Evolutionary conservation across 1,139 yeast genomes (phyloP).

Genomic region (Blastobotrys proliferans): DNA sequence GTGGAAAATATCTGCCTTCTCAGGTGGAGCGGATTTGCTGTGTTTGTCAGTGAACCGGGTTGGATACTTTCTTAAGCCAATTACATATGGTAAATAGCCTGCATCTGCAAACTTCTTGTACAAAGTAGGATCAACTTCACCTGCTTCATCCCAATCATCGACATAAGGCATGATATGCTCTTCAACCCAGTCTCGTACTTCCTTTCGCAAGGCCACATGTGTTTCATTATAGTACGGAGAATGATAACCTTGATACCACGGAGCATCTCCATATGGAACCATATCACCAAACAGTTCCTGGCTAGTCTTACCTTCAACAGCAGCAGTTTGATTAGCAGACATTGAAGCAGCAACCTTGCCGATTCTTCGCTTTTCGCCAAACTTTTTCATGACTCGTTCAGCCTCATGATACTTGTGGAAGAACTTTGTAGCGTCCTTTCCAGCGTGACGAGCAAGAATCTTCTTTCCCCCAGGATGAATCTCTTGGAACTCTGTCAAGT

Average conservation of each 20-base stretch:
- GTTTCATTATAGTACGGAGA: constrained; percentile 40
- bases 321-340: constrained; percentile 16
- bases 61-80: constrained; percentile 35
- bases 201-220: constrained; percentile 38
- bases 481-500: constrained; percentile 75
- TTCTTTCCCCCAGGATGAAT: constrained; percentile 92
- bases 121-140: constrained; percentile 30
- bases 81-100: constrained; percentile 34
- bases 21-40: constrained; percentile 35
- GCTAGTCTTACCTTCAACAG: constrained; percentile 11
- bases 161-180: constrained; percentile 37
- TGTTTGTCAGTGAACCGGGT: constrained; percentile 33
- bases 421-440: constrained; percentile 83
- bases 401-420: constrained; percentile 51
- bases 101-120: constrained; percentile 34
- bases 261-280: constrained; percentile 43
- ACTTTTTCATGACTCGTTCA: constrained; percentile 38
- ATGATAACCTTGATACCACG: constrained; percentile 42
- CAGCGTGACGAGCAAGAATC: constrained; percentile 74
- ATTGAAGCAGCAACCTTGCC: constrained; percentile 29
- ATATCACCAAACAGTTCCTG: constrained; percentile 37
- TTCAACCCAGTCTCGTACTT: constrained; percentile 40
- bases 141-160: constrained; percentile 43
- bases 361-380: constrained; percentile 37
- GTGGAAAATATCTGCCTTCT: constrained; percentile 39